Evolutionary conservation across 345 rosid species (phyloP), one percentile per base, ranked within the genome.

Genomic region (Eucalyptus cloeziana): DNA sequence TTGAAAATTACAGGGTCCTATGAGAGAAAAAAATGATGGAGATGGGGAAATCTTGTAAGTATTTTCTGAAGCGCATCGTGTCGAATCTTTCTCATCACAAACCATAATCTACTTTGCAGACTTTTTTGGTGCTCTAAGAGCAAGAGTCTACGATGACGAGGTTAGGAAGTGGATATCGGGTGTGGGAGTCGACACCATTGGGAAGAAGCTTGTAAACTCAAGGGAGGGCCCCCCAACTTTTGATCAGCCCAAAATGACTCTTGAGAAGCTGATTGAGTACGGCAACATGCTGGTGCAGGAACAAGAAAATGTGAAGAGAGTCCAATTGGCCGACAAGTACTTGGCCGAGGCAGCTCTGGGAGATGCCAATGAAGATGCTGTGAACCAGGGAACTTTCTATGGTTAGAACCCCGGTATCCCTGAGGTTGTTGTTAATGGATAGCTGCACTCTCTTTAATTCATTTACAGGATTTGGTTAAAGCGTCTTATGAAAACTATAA

Each of bases 201-300:
- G 91, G 89, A 90, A 90, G 89, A 90, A 85, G 87, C 87, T 90
- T 27, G 89, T 90, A 45, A 90, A 90, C 91, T 90, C 91, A 8
- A 90, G 43, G 89, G 91, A 90, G 50, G 91, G 91, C 7, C 91
- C 89, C 25, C 91, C 89, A 13, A 87, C 71, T 62, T 87, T 90
- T 58, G 89, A 90, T 50, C 91, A 87, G 85, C 91, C 91, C 31
- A 87, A 87, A 89, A 90, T 90, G 89, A 90, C 89, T 27, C 25
- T 90, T 22, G 89, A 90, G 67, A 90, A 90, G 89, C 89, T 90
- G 49, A 67, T 90, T 10, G 87, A 90, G 69, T 90, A 90, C 30
- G 91, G 91, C 24, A 58, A 49, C 87, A 87, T 90, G 91, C 89
- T 90, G 33, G 89, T 90, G 50, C 85, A 87, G 71, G 91, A 87